phyloP scores from a whole-genome alignment of 495 filamentous ascomycete genomes.

The Apodospora peruviana region DNA sequence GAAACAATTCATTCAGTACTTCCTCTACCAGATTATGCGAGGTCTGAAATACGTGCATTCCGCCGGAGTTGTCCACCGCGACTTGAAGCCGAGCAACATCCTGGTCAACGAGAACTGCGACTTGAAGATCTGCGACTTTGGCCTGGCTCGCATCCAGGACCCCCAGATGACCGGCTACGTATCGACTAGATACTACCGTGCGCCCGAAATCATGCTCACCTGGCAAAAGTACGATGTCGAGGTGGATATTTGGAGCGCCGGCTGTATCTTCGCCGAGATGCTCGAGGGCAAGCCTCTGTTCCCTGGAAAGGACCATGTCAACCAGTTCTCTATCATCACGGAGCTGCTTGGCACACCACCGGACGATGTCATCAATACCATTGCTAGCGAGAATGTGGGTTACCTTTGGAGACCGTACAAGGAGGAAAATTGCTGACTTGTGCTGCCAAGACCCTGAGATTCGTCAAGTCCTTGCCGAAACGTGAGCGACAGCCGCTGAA shows the following conservation, averaged over 20 bases:
- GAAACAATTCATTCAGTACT: constrained; percentile 99
- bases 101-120: constrained; percentile 99
- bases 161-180: constrained; percentile 99
- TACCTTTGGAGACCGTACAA: too few relatives aligned
- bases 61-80: constrained; percentile 93
- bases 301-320: constrained; percentile 98
- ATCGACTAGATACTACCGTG: constrained; percentile 96
- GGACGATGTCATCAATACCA: constrained; percentile 96
- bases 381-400: constrained; percentile 94
- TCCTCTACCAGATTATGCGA: constrained; percentile 96
- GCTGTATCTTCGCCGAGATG: constrained; percentile 99
- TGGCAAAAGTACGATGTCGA: constrained; percentile 99
- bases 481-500: constrained; percentile 83
- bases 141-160: constrained; percentile 93
- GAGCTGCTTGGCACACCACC: constrained; percentile 96
- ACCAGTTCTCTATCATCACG: constrained; percentile 99
- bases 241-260: constrained; percentile 98
- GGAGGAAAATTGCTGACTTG: constrained; percentile 2
- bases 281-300: constrained; percentile 97
- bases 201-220: constrained; percentile 98
- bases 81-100: constrained; percentile 97
- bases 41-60: constrained; percentile 99
- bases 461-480: constrained; percentile 97
- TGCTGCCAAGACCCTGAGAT: constrained; percentile 67
- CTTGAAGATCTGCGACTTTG: constrained; percentile 98